phyloP scores from a whole-genome alignment of 2,329 filamentous ascomycete species.

The Paraconiothyrium brasiliense region DNA sequence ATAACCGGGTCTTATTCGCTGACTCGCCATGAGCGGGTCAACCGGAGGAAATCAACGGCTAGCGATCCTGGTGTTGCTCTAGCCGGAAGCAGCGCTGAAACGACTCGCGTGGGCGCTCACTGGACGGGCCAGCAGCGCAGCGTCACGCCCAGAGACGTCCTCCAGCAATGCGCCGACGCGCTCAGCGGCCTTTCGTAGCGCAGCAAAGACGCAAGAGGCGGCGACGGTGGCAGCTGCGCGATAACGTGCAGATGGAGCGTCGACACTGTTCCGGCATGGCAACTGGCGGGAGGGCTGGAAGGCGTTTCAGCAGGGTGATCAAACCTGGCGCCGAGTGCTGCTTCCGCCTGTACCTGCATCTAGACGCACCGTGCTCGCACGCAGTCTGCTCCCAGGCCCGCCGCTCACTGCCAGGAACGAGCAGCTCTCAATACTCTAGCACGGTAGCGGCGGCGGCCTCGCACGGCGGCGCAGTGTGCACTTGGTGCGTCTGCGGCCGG shows the following conservation, averaged over 20 bases:
- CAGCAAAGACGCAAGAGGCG: slow-evolving; percentile 12
- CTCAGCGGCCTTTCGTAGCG: slow-evolving; percentile 11
- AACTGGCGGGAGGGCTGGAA: slow-evolving; percentile 20
- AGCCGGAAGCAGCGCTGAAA: slow-evolving; percentile 48
- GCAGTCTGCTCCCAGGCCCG: slow-evolving; percentile 27
- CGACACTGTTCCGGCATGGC: slow-evolving; percentile 28
- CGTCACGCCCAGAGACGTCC: slow-evolving; percentile 39
- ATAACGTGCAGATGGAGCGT: slow-evolving; percentile 19
- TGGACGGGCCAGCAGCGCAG: slow-evolving; percentile 33
- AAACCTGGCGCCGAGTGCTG: slow-evolving; percentile 46
- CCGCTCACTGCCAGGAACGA: slow-evolving; percentile 29
- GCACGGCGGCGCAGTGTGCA: background rate
- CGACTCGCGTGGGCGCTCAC: slow-evolving; percentile 38
- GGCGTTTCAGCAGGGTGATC: slow-evolving; percentile 51
- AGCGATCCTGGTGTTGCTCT: slow-evolving; percentile 27
- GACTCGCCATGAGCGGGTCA: slow-evolving; percentile 30
- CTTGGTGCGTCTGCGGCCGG: background rate
- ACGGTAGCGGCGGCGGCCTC: background rate
- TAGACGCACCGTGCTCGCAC: slow-evolving; percentile 28
- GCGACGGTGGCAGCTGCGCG: slow-evolving; percentile 21
- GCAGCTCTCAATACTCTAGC: slow-evolving; percentile 12
- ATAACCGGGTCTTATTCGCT: slow-evolving; percentile 37
- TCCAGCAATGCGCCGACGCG: slow-evolving; percentile 9
- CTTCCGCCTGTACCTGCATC: slow-evolving; percentile 50
- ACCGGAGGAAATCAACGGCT: slow-evolving; percentile 30